Base-by-base conservation (phyloP, 2,329 filamentous ascomycete genomes). In the Sporothrix inflata region DNA sequence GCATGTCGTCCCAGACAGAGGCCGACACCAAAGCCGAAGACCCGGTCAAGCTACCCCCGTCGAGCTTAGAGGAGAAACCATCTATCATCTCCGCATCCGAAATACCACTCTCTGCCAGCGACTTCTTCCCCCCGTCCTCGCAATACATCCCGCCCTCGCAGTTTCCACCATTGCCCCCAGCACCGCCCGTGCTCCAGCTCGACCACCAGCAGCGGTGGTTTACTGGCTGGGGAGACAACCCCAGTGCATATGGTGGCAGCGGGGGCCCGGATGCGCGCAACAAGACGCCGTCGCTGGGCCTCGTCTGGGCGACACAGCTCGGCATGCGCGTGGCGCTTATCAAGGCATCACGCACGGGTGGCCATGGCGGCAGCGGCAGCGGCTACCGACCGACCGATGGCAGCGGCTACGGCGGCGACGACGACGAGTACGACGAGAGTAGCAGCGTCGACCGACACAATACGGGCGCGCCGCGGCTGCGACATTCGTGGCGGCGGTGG, bases 141-240 rank as follows among this genome's bases (percentile, higher is more conserved):
- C 71, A 71, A 60, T 74, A 71, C 27, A 71, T 74, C 11, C 79
- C 79, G n/a, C 77, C 77, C 11, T 19, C 75, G 19, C 72, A 72
- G 51, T 70, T 67, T 27, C 70, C 70, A 14, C 69, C 74, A 55
- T 78, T 78, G 16, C 76, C 78, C 6, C 16, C 75, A 16, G 45
- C 78, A 80, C 74, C 82, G 0, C 81, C 86, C 14, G 88, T 90
- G 0, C 85, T 98, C 49, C 87, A 89, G 42, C 87, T 98, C 9
- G 91, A 97, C 77, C 92, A 98, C 81, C 95, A 98, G 81, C 94
- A 98, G 80, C 88, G 92, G 57, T 98, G 94, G 89, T 97, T 98
- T 82, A 97, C 94, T 4, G 94, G 96, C 75, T 98, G 96, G 95
- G 94, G 95, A 27, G 93, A 97, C 79, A 85, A 90, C 71, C 83